These are phyloP conservation scores for Salix dunnii DNA, from an alignment of 345 rosid species.

Conservation along the genomic window DNA sequence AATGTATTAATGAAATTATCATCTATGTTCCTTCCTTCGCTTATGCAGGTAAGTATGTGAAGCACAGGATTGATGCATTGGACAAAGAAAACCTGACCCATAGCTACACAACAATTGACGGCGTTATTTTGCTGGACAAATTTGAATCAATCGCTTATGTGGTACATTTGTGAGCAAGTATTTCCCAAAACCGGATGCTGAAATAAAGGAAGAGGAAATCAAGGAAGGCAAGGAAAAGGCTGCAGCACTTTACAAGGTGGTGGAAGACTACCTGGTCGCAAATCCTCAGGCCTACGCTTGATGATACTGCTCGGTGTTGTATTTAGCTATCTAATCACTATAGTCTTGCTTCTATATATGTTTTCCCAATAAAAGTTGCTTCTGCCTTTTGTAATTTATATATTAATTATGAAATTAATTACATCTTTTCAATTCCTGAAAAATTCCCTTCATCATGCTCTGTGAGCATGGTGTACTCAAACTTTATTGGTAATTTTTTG, in stretches of 20 bases:
- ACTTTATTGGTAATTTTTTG: no score
- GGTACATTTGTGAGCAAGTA: slow-evolving; percentile 31
- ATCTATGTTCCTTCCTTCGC: background rate
- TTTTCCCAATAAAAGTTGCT: no score
- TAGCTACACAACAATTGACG: slow-evolving; percentile 34
- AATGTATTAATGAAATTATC: no score
- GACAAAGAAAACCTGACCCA: slow-evolving; percentile 34
- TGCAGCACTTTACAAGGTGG: slow-evolving; percentile 21
- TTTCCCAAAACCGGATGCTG: slow-evolving; percentile 27
- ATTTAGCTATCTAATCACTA: background rate
- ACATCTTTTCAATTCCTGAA: no score
- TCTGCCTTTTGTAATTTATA: no score
- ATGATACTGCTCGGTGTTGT: background rate
- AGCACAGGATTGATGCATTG: slow-evolving; percentile 34
- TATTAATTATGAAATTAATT: no score
- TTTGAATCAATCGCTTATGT: slow-evolving; percentile 29
- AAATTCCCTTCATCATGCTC: no score
- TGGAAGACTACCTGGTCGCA: slow-evolving; percentile 39
- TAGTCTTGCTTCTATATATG: background rate
- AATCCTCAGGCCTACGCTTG: slow-evolving; percentile 33
- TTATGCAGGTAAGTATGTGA: slow-evolving; percentile 30
- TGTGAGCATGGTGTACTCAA: no score
- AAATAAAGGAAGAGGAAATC: slow-evolving; percentile 30
- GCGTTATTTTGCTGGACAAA: slow-evolving; percentile 22
- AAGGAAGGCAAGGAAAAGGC: slow-evolving; percentile 25